Conservation (phyloP, 495 filamentous ascomycete genomes). For the Neurospora hispaniola region DNA sequence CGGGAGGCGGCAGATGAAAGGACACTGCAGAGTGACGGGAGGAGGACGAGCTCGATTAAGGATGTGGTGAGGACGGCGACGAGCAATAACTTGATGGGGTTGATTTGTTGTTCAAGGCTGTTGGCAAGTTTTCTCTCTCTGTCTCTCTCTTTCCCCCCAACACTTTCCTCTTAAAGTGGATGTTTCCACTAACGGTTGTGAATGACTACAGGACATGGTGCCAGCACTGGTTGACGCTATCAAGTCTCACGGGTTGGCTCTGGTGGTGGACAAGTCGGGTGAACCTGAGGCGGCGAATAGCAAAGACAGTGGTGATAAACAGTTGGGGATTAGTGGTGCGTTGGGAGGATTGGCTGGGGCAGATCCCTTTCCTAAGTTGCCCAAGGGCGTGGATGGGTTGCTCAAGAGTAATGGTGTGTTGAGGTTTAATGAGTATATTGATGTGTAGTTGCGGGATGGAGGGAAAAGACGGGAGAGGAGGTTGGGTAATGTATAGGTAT, state of each 20-base stretch:
- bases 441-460: slow-evolving; percentile 49
- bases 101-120: slow-evolving; percentile 78
- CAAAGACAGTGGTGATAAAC: slow-evolving; percentile 4
- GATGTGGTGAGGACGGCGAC: slow-evolving; percentile 89
- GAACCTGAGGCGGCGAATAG: slow-evolving; percentile 17
- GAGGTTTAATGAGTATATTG: slow-evolving; percentile 87
- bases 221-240: slow-evolving; percentile 86
- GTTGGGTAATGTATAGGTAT: background rate
- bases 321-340: slow-evolving; percentile 3
- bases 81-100: slow-evolving; percentile 95
- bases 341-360: slow-evolving; percentile 1
- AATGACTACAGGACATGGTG: slow-evolving; percentile 78
- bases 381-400: slow-evolving; percentile 72
- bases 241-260: slow-evolving; percentile 83
- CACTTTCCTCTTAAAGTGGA: background rate
- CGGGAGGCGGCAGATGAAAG: slow-evolving; percentile 20
- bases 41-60: slow-evolving; percentile 73
- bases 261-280: slow-evolving; percentile 77
- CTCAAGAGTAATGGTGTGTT: slow-evolving; percentile 78
- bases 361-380: slow-evolving; percentile 37
- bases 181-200: background rate
- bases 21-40: slow-evolving; percentile 50
- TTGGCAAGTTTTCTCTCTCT: slow-evolving; percentile 48
- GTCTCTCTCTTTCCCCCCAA: background rate
- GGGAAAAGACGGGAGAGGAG: background rate